A percentile compares a stretch with the other conserved stretches of the same genome.
phyloP scores from a whole-genome alignment of 1,284 basidiomycete genomes.

The Chalciporus sp. region DNA sequence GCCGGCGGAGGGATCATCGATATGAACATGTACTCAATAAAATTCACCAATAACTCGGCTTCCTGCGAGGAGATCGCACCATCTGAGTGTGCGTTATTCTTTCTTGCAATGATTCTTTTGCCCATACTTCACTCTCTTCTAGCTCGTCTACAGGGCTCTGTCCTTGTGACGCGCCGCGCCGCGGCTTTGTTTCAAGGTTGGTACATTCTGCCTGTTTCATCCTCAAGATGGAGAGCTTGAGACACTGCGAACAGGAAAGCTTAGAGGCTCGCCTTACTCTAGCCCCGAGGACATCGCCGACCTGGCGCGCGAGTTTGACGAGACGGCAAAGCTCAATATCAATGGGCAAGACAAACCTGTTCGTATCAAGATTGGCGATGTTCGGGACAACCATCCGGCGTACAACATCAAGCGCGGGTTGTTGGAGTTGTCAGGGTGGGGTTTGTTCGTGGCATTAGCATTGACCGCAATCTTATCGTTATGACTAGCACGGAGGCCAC shows the following conservation, averaged over 20 bases:
- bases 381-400: slow-evolving; percentile 34
- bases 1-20: slow-evolving; percentile 36
- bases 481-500: slow-evolving; percentile 33
- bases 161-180: slow-evolving; percentile 45
- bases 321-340: slow-evolving; percentile 40
- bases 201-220: neutral
- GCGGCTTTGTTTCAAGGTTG: slow-evolving; percentile 36
- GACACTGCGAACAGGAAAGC: slow-evolving; percentile 6
- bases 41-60: slow-evolving; percentile 2
- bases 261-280: slow-evolving; percentile 17
- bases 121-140: slow-evolving; percentile 5
- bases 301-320: slow-evolving; percentile 41
- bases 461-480: neutral
- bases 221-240: neutral
- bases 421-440: slow-evolving; percentile 38
- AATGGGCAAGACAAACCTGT: slow-evolving; percentile 29
- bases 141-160: slow-evolving; percentile 37
- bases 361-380: slow-evolving; percentile 41
- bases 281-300: slow-evolving; percentile 28
- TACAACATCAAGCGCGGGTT: slow-evolving; percentile 40
- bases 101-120: slow-evolving; percentile 31
- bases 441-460: slow-evolving; percentile 17
- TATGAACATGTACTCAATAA: slow-evolving; percentile 44
- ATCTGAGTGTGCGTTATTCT: slow-evolving; percentile 36
- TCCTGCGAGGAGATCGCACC: slow-evolving; percentile 37